Evolutionary conservation across 768 basidiomycete species (phyloP).

Genomic region (Amanita thiersii): DNA sequence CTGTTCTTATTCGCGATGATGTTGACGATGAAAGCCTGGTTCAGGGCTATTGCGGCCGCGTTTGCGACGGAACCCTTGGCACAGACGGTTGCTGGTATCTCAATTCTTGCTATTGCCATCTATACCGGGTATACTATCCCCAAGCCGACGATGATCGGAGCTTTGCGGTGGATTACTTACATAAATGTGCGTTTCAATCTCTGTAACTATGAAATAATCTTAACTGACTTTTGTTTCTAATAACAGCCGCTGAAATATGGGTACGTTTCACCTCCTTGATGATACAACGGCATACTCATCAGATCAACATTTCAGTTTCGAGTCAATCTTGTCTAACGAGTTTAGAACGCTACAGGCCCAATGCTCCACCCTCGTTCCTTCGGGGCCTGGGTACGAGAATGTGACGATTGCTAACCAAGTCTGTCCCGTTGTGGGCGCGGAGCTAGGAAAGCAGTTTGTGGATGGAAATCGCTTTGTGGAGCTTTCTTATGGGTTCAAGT

Average conservation of each 20-base stretch:
- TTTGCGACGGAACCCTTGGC: slow-evolving; percentile 54
- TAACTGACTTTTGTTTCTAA: slow-evolving; percentile 4
- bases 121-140: slow-evolving; percentile 41
- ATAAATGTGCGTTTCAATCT: slow-evolving; percentile 38
- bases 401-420: slow-evolving; percentile 59
- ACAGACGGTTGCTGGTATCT: slow-evolving; percentile 45
- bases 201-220: not conserved
- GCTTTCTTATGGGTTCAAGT: slow-evolving; percentile 41
- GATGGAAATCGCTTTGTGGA: slow-evolving; percentile 45
- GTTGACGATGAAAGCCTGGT: slow-evolving; percentile 68
- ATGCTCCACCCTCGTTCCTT: slow-evolving; percentile 53
- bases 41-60: slow-evolving; percentile 56
- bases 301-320: slow-evolving; percentile 64
- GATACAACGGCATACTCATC: too few species aligned
- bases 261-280: too few species aligned
- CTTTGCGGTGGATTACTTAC: slow-evolving; percentile 59
- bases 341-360: slow-evolving; percentile 61
- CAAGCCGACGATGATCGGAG: slow-evolving; percentile 55
- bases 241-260: slow-evolving; percentile 5
- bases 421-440: slow-evolving; percentile 63
- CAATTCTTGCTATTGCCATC: slow-evolving; percentile 21
- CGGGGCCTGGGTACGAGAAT: slow-evolving; percentile 53
- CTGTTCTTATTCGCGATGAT: slow-evolving; percentile 51
- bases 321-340: slow-evolving; percentile 72
- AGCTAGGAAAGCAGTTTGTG: slow-evolving; percentile 50